Evolutionary conservation across 805 yeast species (phyloP), one percentile per base, ranked within the genome.

Genomic region (Wickerhamiella australiensis): DNA sequence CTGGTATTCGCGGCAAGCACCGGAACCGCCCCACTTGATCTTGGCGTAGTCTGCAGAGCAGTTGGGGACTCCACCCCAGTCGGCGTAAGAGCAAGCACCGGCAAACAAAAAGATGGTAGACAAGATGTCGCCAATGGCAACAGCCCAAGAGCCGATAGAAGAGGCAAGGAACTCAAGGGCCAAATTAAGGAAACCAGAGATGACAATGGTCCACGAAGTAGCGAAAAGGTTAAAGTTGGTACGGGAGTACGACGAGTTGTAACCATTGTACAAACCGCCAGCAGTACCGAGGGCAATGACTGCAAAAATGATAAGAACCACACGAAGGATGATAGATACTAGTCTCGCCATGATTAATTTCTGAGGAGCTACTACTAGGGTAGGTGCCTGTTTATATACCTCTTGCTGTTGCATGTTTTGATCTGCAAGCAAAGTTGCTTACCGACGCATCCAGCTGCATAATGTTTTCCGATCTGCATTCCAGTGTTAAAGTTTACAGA

Each of bases 1-100:
- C 76, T 92, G 97, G 50, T 94, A 87, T 72, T 85, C 81, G 76
- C 96, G 85, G 74, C 99, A 92, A 75, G 97, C 80, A 57, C 94
- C 94, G 72, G 85, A 85, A 53, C 84, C 68, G 59, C 85, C 75
- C 49, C 49, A 46, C 13, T 11, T 46, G 38, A 11, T 5, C 49
- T 37, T 46, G 40, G 44, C 46, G 33, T 45, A 36, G 44, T 37
- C 43, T 20, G 43, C 47, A 33, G 49, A 40, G 48, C 52, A 46
- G 41, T 37, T 36, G 46, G 50, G 46, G 54, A 67, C 67, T 76
- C 90, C 90, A 56, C 59, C 45, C 58, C 78, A 72, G 53, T 85
- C 94, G 49, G 97, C 97, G 64, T 92, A 73, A 48, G 95, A 95
- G 52, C 94, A 79, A 61, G 88, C 97, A 57, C 85, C 97, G 46